Evolutionary conservation across 2,329 filamentous ascomycete genomes (phyloP).

Genomic region (Aspergillus hortae): DNA sequence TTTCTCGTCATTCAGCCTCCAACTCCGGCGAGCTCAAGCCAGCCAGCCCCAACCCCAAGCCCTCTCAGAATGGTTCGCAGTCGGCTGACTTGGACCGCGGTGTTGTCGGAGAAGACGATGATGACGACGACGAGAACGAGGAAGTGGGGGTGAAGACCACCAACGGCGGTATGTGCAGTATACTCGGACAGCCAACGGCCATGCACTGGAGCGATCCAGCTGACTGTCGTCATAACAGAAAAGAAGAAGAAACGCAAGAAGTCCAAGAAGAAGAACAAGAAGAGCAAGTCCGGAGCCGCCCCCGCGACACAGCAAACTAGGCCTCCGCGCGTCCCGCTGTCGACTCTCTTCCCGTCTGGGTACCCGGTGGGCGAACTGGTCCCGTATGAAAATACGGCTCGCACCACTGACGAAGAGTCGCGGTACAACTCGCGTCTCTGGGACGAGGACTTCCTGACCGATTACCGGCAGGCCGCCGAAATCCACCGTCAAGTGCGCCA

Average conservation of each 20-base stretch:
- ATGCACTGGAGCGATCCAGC: background rate
- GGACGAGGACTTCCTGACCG: constrained; percentile 47
- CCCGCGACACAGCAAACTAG: constrained; percentile 36
- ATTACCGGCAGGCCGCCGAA: constrained; percentile 57
- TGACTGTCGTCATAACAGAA: background rate
- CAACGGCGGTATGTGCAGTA: background rate
- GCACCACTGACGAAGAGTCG: constrained; percentile 47
- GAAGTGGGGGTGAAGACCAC: background rate
- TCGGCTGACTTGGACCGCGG: background rate
- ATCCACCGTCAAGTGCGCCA: constrained; percentile 54
- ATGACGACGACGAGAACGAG: background rate
- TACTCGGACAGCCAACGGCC: background rate
- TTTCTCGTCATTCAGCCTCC: background rate
- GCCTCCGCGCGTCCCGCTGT: constrained; percentile 47
- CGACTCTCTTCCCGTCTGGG: constrained; percentile 44
- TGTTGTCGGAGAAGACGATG: background rate
- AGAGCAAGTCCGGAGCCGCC: background rate
- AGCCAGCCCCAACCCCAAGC: background rate
- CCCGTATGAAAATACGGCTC: constrained; percentile 41
- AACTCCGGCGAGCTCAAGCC: background rate
- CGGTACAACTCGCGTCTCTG: constrained; percentile 41
- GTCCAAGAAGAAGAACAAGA: constrained; percentile 13
- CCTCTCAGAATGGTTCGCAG: background rate
- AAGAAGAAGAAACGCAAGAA: constrained; percentile 40
- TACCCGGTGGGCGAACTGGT: constrained; percentile 47